Evolutionary conservation across 2,329 filamentous ascomycete genomes (phyloP).

Genomic region (Pezicula carpinea): DNA sequence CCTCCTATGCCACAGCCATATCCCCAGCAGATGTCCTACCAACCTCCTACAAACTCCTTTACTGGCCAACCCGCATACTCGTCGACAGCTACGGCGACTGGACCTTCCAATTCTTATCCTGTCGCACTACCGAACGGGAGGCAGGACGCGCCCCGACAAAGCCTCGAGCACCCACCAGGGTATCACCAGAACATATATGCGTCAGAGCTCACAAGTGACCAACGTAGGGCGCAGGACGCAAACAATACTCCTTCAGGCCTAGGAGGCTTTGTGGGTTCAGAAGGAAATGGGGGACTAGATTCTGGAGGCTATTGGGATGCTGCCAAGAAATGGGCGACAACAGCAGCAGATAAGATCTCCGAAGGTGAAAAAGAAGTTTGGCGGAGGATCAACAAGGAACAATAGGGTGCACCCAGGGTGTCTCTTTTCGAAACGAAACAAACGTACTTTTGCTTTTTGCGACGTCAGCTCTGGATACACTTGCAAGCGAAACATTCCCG

Average conservation of each 20-base stretch:
- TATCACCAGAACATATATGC: slow-evolving; percentile 53
- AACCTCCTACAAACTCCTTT: slow-evolving; percentile 39
- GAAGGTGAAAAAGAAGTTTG: slow-evolving; percentile 58
- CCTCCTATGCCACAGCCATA: slow-evolving; percentile 29
- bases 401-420: slow-evolving; percentile 11
- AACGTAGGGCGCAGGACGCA: slow-evolving; percentile 28
- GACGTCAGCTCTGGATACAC: not conserved
- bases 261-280: slow-evolving; percentile 2
- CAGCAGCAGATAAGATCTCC: slow-evolving; percentile 52
- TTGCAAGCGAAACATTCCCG: not conserved
- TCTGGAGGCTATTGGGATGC: slow-evolving; percentile 47
- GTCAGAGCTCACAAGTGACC: slow-evolving; percentile 44
- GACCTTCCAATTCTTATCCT: slow-evolving; percentile 20
- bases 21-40: slow-evolving; percentile 47
- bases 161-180: slow-evolving; percentile 34
- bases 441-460: not conserved
- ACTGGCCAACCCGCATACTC: slow-evolving; percentile 40
- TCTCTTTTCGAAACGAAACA: not conserved
- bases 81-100: slow-evolving; percentile 35
- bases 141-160: slow-evolving; percentile 12
- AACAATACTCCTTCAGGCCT: slow-evolving; percentile 6
- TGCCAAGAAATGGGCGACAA: slow-evolving; percentile 53
- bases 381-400: slow-evolving; percentile 58
- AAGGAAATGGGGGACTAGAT: slow-evolving; percentile 21
- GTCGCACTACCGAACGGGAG: slow-evolving; percentile 13